Conservation (phyloP, 73 alveolate species). For the Symbiodinium natans region DNA sequence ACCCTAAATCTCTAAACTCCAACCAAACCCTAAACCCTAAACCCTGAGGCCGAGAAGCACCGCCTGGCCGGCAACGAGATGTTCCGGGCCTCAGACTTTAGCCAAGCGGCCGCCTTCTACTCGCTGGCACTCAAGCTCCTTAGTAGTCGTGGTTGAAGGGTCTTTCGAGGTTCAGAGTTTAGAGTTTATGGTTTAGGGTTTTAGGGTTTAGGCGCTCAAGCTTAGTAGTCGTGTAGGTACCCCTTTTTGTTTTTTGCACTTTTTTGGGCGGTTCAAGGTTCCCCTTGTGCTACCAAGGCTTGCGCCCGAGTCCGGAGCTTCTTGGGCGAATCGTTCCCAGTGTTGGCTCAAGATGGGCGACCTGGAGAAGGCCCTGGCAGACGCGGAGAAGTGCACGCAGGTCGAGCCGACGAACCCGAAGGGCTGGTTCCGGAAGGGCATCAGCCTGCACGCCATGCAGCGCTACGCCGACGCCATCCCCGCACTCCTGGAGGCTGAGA, state of each 20-base stretch:
- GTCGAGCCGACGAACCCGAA: slow-evolving; percentile 88
- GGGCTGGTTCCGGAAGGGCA: slow-evolving; percentile 94
- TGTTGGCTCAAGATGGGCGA: slow-evolving; percentile 91
- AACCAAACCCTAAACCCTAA: too few species aligned
- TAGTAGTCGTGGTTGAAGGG: too few species aligned
- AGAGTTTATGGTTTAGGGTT: too few species aligned
- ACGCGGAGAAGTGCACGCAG: slow-evolving; percentile 90
- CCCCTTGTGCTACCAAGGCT: not conserved
- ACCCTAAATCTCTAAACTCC: too few species aligned
- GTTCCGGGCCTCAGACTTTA: slow-evolving; percentile 67
- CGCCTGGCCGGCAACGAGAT: slow-evolving; percentile 80
- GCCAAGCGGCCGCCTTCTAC: slow-evolving; percentile 70
- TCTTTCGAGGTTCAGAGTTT: too few species aligned
- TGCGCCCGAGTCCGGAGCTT: slow-evolving; percentile 48
- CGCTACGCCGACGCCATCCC: slow-evolving; percentile 77
- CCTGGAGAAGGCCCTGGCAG: slow-evolving; percentile 81
- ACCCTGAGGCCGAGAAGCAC: not conserved
- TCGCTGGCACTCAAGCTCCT: slow-evolving; percentile 22
- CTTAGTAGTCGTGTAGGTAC: too few species aligned
- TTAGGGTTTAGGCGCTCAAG: too few species aligned
- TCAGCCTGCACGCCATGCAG: slow-evolving; percentile 82
- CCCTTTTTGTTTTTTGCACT: too few species aligned
- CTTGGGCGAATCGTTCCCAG: slow-evolving; percentile 91
- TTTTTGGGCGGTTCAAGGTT: too few species aligned
- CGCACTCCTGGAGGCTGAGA: slow-evolving; percentile 86